Conservation (phyloP, 2,329 filamentous ascomycete species). For the Leptographium radiaticola region DNA sequence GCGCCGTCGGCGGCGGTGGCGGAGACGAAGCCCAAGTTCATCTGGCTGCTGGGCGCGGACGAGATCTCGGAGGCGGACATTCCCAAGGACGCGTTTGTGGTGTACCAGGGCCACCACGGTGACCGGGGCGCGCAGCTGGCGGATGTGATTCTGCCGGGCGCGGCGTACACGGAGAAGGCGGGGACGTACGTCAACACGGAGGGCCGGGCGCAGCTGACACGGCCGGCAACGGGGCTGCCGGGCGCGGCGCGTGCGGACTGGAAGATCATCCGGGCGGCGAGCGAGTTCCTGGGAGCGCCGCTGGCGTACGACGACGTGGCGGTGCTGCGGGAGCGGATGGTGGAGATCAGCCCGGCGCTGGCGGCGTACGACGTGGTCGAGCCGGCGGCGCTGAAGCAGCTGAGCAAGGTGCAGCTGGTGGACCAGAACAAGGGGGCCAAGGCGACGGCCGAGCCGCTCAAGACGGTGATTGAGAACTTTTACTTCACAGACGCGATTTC, state of each 20-base stretch:
- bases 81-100: slow-evolving; percentile 88
- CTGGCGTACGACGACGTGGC: slow-evolving; percentile 91
- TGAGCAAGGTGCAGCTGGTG: slow-evolving; percentile 90
- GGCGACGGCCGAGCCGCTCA: slow-evolving; percentile 58
- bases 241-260: slow-evolving; percentile 91
- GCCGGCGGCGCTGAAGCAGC: slow-evolving; percentile 54
- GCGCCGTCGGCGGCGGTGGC: slow-evolving; percentile 72
- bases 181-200: slow-evolving; percentile 97
- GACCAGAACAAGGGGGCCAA: slow-evolving; percentile 89
- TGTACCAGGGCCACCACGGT: slow-evolving; percentile 98
- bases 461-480: slow-evolving; percentile 86
- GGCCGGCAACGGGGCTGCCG: slow-evolving; percentile 75
- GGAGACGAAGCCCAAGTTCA: slow-evolving; percentile 78
- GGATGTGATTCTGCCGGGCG: slow-evolving; percentile 84
- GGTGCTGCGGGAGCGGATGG: slow-evolving; percentile 81
- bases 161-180: slow-evolving; percentile 93
- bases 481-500: slow-evolving; percentile 97
- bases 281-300: slow-evolving; percentile 77
- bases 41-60: slow-evolving; percentile 94
- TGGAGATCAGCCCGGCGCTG: slow-evolving; percentile 83
- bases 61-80: slow-evolving; percentile 77
- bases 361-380: slow-evolving; percentile 86
- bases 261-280: slow-evolving; percentile 93
- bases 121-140: slow-evolving; percentile 87
- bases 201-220: slow-evolving; percentile 86